Evolutionary conservation across 345 rosid species (phyloP).

Genomic region (Melastoma malabathricum): DNA sequence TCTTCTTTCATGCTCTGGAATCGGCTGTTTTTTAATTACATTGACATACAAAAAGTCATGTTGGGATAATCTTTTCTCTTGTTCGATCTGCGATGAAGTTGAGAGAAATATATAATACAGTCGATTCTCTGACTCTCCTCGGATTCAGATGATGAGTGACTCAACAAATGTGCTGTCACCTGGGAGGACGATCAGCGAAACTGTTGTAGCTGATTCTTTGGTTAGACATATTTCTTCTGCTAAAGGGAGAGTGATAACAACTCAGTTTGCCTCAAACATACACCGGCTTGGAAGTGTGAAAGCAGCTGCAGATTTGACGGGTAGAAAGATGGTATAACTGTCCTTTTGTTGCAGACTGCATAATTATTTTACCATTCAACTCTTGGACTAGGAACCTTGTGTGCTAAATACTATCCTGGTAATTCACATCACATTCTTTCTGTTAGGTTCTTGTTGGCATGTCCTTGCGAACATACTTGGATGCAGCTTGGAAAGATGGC

Average conservation of each 20-base stretch:
- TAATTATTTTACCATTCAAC: background rate
- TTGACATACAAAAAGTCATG: too few species aligned
- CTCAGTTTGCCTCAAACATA: slow-evolving; percentile 96
- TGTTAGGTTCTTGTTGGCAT: slow-evolving; percentile 87
- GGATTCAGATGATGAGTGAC: slow-evolving; percentile 93
- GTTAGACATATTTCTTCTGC: slow-evolving; percentile 64
- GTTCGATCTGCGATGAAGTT: background rate
- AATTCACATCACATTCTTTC: background rate
- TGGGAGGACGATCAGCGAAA: slow-evolving; percentile 88
- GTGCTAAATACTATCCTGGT: too few species aligned
- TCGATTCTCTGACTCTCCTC: background rate
- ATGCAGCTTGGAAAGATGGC: slow-evolving; percentile 99
- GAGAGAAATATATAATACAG: background rate
- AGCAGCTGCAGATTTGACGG: slow-evolving; percentile 89
- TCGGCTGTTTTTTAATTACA: too few species aligned
- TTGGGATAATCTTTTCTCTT: background rate
- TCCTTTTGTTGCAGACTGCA: slow-evolving; percentile 3
- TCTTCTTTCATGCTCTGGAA: too few species aligned
- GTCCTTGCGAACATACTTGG: slow-evolving; percentile 91
- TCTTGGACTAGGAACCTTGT: background rate
- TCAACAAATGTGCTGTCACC: slow-evolving; percentile 93
- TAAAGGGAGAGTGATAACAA: slow-evolving; percentile 88
- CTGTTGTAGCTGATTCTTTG: slow-evolving; percentile 71
- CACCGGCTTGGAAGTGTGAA: slow-evolving; percentile 96
- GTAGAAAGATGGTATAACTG: slow-evolving; percentile 68